A percentile compares a stretch with the other conserved stretches of the same genome.
Evolutionary conservation across 345 rosid genomes (phyloP).

Genomic region (Sisymbrium irio): DNA sequence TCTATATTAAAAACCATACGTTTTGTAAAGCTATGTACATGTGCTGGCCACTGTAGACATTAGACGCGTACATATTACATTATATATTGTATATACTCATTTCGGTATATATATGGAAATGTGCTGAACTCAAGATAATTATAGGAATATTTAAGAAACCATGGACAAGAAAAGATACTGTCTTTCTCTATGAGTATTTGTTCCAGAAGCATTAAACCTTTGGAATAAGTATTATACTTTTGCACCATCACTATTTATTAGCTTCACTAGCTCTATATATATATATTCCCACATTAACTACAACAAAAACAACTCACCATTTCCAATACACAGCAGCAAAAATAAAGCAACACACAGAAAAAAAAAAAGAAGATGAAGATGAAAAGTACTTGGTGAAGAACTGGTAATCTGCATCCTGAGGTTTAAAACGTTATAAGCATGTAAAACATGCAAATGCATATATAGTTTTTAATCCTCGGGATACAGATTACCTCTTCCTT

Average conservation of each 20-base stretch:
- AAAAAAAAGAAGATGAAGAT: background rate
- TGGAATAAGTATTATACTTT: conserved; percentile 34
- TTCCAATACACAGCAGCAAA: background rate
- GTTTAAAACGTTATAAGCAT: conserved; percentile 20
- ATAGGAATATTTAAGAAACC: conserved; percentile 13
- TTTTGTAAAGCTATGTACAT: background rate
- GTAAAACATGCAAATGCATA: background rate
- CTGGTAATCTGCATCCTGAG: conserved; percentile 40
- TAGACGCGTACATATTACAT: background rate
- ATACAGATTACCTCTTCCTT: conserved; percentile 36
- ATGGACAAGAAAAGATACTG: conserved; percentile 17
- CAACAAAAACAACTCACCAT: background rate
- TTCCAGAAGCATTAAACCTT: conserved; percentile 35
- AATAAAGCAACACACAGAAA: background rate
- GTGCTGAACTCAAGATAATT: conserved; percentile 15
- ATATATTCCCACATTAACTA: conserved; percentile 4
- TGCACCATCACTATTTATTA: conserved; percentile 19
- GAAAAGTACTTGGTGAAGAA: conserved; percentile 22
- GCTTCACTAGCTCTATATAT: conserved; percentile 8
- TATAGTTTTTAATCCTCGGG: conserved; percentile 33
- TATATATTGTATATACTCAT: background rate
- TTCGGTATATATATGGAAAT: background rate
- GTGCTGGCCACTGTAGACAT: background rate
- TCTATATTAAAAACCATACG: background rate
- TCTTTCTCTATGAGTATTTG: conserved; percentile 26